These are phyloP conservation scores for Syzygium syzygioides DNA, from an alignment of 441 rosid genomes.

Conservation along the genomic window DNA sequence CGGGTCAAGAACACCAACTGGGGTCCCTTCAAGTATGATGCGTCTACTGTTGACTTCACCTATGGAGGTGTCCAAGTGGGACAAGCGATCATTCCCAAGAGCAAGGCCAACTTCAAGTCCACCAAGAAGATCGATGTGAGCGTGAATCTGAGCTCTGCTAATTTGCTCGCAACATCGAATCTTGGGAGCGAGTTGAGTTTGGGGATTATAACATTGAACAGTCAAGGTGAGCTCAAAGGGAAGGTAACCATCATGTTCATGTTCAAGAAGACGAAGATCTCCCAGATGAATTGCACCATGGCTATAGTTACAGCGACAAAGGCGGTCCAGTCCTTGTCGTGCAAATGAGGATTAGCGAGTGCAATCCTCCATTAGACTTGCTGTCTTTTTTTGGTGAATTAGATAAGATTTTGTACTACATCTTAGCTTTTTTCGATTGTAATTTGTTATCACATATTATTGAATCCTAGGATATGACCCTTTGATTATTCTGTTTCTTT, in stretches of 20 bases:
- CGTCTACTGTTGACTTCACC: neutral
- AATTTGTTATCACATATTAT: neutral
- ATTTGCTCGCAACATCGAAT: neutral
- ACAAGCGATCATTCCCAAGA: neutral
- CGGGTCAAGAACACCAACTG: constrained; percentile 8
- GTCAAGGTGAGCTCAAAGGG: constrained; percentile 1
- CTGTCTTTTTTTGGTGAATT: neutral
- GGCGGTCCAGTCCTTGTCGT: neutral
- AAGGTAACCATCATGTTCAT: constrained; percentile 10
- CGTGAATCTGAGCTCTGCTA: neutral
- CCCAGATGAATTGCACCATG: constrained; percentile 8
- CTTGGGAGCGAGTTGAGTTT: constrained; percentile 1
- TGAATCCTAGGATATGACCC: neutral
- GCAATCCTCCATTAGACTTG: neutral
- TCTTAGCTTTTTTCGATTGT: neutral
- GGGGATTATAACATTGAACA: neutral
- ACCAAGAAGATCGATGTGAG: constrained; percentile 8
- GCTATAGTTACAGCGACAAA: neutral
- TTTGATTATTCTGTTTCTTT: neutral
- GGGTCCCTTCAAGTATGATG: constrained; percentile 13
- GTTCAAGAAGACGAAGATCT: constrained; percentile 10
- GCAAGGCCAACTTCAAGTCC: constrained; percentile 10
- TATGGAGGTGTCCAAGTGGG: constrained; percentile 5
- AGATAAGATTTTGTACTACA: neutral
- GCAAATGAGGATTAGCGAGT: neutral